A percentile compares a stretch with the other conserved stretches of the same genome.
phyloP scores from a whole-genome alignment of 2,329 filamentous ascomycete species.

The Cercospora sp. region DNA sequence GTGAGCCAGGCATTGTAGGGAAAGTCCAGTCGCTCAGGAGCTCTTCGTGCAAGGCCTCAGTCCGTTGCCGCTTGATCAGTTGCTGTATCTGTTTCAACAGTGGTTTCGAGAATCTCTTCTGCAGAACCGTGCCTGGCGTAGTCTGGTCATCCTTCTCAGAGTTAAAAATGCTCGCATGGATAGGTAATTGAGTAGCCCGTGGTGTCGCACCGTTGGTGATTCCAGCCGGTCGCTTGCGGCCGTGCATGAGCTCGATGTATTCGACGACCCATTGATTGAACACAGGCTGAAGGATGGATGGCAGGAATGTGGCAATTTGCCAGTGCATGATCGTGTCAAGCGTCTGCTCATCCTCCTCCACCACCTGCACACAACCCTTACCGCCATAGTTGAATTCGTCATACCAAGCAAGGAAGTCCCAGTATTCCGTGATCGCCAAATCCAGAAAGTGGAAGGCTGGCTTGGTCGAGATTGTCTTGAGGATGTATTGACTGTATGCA shows the following conservation, averaged over 20 bases:
- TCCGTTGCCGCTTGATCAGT: conserved; percentile 81
- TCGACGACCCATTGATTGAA: conserved; percentile 94
- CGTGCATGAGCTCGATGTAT: conserved; percentile 93
- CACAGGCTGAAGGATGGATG: conserved; percentile 72
- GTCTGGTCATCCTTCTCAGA: conserved; percentile 61
- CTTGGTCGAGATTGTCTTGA: conserved; percentile 95
- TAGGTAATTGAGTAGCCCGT: conserved; percentile 61
- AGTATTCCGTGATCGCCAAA: conserved; percentile 96
- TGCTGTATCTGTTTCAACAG: conserved; percentile 83
- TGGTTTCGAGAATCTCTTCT: conserved; percentile 82
- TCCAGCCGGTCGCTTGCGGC: conserved; percentile 67
- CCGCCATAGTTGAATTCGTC: conserved; percentile 99
- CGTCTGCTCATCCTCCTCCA: conserved; percentile 72
- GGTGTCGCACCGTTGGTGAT: conserved; percentile 49
- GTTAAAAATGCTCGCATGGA: conserved; percentile 55
- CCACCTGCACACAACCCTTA: conserved; percentile 81
- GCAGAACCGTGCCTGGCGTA: conserved; percentile 64
- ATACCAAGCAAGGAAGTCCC: conserved; percentile 99
- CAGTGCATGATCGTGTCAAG: conserved; percentile 96
- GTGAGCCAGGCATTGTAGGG: conserved; percentile 73
- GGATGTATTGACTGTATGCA: conserved; percentile 94
- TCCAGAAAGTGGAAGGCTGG: conserved; percentile 97
- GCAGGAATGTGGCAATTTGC: conserved; percentile 91
- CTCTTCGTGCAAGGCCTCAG: conserved; percentile 85
- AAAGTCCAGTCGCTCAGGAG: conserved; percentile 85